phyloP scores from a whole-genome alignment of 768 basidiomycete species.

The Melanogaster broomeanus region DNA sequence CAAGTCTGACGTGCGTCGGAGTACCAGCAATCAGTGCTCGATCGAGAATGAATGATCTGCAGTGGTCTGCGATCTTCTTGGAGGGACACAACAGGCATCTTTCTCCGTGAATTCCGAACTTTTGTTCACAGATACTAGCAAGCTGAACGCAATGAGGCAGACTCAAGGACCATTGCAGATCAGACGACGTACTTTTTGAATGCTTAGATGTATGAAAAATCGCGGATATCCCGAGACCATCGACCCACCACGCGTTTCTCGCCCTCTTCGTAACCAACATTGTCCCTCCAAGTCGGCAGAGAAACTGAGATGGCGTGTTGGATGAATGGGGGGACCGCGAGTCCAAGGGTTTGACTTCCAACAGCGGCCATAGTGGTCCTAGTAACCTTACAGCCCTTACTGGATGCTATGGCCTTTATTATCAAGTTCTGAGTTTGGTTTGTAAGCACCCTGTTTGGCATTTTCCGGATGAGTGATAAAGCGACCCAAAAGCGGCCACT shows the following conservation, averaged over 20 bases:
- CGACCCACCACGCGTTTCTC: slow-evolving; percentile 70
- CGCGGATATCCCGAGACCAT: slow-evolving; percentile 94
- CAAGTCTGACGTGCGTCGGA: slow-evolving; percentile 52
- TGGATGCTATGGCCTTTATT: too few species aligned
- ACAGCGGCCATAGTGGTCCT: slow-evolving; percentile 5
- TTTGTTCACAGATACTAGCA: slow-evolving; percentile 70
- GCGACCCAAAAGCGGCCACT: too few species aligned
- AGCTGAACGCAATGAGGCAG: slow-evolving; percentile 51
- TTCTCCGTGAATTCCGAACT: slow-evolving; percentile 74
- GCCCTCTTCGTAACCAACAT: slow-evolving; percentile 90
- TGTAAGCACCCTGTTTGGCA: too few species aligned
- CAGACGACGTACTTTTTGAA: slow-evolving; percentile 68
- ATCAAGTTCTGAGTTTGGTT: too few species aligned
- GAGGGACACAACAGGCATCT: slow-evolving; percentile 80
- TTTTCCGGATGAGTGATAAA: too few species aligned
- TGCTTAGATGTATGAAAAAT: slow-evolving; percentile 89
- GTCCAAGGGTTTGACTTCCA: slow-evolving; percentile 39
- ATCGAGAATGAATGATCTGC: slow-evolving; percentile 68
- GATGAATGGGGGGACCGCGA: slow-evolving; percentile 63
- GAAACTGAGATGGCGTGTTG: slow-evolving; percentile 96
- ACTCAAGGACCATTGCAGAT: background rate
- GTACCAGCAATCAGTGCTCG: slow-evolving; percentile 46
- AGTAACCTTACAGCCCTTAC: too few species aligned
- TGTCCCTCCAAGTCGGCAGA: slow-evolving; percentile 89
- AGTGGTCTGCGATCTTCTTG: slow-evolving; percentile 68